Conservation (phyloP, 1,284 basidiomycete species). For the Psilocybe mexicana region DNA sequence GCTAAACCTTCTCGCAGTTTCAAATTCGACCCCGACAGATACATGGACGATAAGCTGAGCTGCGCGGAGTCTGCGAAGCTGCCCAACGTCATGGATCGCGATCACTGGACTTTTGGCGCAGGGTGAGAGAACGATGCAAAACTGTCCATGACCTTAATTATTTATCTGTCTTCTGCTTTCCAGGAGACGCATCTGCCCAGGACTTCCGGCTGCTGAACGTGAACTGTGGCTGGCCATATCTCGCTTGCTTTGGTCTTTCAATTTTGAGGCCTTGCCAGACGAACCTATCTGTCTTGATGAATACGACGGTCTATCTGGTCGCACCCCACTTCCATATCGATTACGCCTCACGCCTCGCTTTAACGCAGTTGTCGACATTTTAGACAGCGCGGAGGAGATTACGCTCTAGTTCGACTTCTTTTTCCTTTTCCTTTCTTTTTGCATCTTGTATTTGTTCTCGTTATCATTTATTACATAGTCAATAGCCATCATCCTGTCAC, state of each 20-base stretch:
- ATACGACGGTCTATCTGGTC: slow-evolving; percentile 42
- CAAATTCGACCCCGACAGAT: slow-evolving; percentile 26
- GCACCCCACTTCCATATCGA: slow-evolving; percentile 29
- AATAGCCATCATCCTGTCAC: too few relatives aligned
- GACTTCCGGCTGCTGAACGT: slow-evolving; percentile 40
- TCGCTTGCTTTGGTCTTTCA: slow-evolving; percentile 42
- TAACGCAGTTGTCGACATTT: slow-evolving; percentile 23
- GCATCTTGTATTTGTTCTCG: too few relatives aligned
- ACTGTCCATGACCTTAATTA: background rate
- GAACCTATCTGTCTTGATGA: slow-evolving; percentile 41
- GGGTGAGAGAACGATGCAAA: slow-evolving; percentile 21
- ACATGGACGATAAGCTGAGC: slow-evolving; percentile 30
- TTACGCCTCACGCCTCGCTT: slow-evolving; percentile 17
- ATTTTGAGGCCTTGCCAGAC: slow-evolving; percentile 35
- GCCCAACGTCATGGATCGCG: slow-evolving; percentile 39
- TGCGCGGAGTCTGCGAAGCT: slow-evolving; percentile 38
- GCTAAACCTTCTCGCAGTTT: background rate
- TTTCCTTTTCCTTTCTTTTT: background rate
- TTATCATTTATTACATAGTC: background rate
- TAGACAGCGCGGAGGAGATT: slow-evolving; percentile 8
- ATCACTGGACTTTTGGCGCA: slow-evolving; percentile 37
- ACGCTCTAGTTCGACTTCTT: background rate
- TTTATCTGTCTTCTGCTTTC: background rate
- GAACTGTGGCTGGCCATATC: slow-evolving; percentile 41
- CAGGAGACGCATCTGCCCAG: slow-evolving; percentile 42